Evolutionary conservation across 192 early-diverging fungal species (phyloP).

Genomic region (Entomortierella beljakovae): DNA sequence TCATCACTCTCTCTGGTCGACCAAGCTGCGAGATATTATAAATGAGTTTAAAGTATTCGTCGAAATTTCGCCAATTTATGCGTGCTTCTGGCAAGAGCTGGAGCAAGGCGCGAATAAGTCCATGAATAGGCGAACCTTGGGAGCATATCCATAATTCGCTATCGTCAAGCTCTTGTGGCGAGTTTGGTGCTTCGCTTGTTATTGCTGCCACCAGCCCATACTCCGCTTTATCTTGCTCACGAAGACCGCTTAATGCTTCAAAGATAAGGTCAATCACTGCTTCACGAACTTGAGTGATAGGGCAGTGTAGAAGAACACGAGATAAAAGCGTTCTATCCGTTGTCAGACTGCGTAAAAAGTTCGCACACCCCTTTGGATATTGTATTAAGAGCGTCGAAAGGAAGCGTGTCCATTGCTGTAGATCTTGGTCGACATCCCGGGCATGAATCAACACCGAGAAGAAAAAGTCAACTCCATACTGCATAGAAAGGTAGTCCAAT

Average conservation of each 20-base stretch:
- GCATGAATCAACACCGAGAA: slow-evolving; percentile 54
- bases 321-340: slow-evolving; percentile 23
- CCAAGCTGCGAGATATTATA: slow-evolving; percentile 54
- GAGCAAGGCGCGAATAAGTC: slow-evolving; percentile 26
- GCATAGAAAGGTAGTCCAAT: slow-evolving; percentile 32
- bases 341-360: slow-evolving; percentile 38
- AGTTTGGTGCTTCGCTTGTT: neutral
- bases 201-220: slow-evolving; percentile 40
- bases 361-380: slow-evolving; percentile 47
- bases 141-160: slow-evolving; percentile 12
- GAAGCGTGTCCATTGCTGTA: slow-evolving; percentile 54
- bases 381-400: slow-evolving; percentile 34
- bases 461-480: slow-evolving; percentile 54
- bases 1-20: slow-evolving; percentile 37
- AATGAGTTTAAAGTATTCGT: slow-evolving; percentile 58
- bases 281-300: slow-evolving; percentile 56
- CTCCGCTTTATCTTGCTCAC: slow-evolving; percentile 22
- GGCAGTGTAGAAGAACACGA: slow-evolving; percentile 49
- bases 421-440: slow-evolving; percentile 47
- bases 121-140: slow-evolving; percentile 24
- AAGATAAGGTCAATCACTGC: slow-evolving; percentile 55
- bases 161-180: slow-evolving; percentile 3
- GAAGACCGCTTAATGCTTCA: slow-evolving; percentile 42
- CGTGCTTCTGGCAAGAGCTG: slow-evolving; percentile 51
- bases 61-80: slow-evolving; percentile 57